Evolutionary conservation across 73 alveolate genomes (phyloP), one percentile per base, ranked within the genome.

Genomic region (Uronychia binucleata): DNA sequence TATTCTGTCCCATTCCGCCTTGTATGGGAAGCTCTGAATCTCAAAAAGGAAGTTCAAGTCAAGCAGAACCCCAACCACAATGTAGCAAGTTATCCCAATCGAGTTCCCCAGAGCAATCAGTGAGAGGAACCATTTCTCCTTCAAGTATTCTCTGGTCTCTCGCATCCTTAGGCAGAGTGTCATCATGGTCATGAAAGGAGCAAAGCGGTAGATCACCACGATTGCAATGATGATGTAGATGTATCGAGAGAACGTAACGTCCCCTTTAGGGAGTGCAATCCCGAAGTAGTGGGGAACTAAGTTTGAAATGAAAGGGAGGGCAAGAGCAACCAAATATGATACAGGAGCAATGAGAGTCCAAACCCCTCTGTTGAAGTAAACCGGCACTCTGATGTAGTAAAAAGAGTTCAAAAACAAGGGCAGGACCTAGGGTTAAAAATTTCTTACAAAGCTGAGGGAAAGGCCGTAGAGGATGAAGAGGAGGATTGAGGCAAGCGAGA

Each of bases 91-190:
- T 25, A 28, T 79, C 57, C 86, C 86, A 0, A 79, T 35, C 26
- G 86, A 34, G 5, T 75, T 75, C 0, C 86, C 86, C 0, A 79
- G 34, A 0, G 86, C 13, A 1, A 79, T 75, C 31, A 79, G 14
- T 1, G 58, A 27, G 25, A 79, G 34, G 78, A 79, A 79, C 86
- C 86, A 79, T 79, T 79, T 79, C 28, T 79, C 86, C 58, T 75
- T 79, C 35, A 79, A 57, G 31, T 79, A 79, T 78, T 79, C 86
- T 13, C 77, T 79, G 5, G 34, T 33, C 34, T 33, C 31, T 0
- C 57, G 34, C 34, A 75, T 32, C 57, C 57, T 79, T 8, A 79
- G 34, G 78, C 86, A 79, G 79, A 79, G 30, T 0, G 78, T 34
- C 19, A 79, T 75, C 86, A 79, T 79, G n/a, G 77, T 75, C 28